A percentile compares a stretch with the other conserved stretches of the same genome.
phyloP scores from a whole-genome alignment of 176 grass and related monocot genomes.

The Saccharum spontaneum region DNA sequence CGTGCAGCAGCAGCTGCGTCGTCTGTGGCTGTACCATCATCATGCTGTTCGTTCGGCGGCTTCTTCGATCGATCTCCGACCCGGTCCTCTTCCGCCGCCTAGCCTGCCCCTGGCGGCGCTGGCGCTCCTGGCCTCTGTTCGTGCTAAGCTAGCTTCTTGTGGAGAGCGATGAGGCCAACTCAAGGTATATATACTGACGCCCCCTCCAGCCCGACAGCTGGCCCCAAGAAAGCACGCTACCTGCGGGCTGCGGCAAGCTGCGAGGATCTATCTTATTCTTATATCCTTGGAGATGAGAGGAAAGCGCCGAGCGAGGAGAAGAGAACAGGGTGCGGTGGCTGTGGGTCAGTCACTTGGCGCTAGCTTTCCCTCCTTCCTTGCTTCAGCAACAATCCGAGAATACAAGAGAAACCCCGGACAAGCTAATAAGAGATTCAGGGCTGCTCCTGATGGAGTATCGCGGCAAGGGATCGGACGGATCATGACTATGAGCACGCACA shows the following conservation, averaged over 20 bases:
- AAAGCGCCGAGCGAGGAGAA: not conserved
- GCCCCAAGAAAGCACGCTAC: not conserved
- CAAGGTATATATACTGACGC: not conserved
- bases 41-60: conserved; percentile 1
- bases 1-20: conserved; percentile 46
- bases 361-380: conserved; percentile 22
- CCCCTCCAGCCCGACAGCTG: too few species aligned
- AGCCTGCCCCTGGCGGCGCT: not conserved
- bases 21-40: not conserved
- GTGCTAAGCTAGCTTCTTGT: not conserved
- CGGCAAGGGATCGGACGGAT: conserved; percentile 34
- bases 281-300: not conserved
- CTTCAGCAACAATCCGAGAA: conserved; percentile 26
- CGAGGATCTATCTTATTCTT: not conserved
- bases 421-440: not conserved
- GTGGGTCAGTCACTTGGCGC: not conserved
- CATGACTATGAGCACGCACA: not conserved
- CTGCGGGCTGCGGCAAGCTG: too few species aligned
- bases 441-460: conserved; percentile 9
- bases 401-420: not conserved
- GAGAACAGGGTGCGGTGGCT: not conserved
- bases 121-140: too few species aligned
- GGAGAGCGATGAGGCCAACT: not conserved
- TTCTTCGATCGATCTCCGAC: not conserved
- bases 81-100: not conserved